Base-by-base conservation (phyloP, 805 yeast genomes). In the Candida silvicultrix region DNA sequence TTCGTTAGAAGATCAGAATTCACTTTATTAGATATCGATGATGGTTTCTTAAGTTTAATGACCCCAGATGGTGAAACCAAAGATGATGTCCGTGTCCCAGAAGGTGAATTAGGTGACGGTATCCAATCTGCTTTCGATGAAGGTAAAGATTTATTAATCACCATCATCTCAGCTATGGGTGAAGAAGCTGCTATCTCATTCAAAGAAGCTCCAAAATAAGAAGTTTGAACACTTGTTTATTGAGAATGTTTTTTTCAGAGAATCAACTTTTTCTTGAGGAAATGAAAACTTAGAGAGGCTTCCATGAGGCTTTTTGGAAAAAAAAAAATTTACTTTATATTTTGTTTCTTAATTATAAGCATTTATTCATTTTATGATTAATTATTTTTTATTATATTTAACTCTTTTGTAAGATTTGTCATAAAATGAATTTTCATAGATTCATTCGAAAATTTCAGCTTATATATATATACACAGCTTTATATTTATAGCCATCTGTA, bases 61-160 rank as follows among this genome's bases (percentile, higher is more conserved):
- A 86, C 89, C 81, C 67, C 73, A 66, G 98, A 94, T 61, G 99
- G 99, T 81, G 94, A 87, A 73, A 88, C 96, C 82, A 94, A 94
- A 86, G 99, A 92, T 72, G 99, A 94, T 70, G 98, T 94, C 74
- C 87, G 85, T 80, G 81, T 86, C 58, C 98, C 99, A 78, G 98
- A 94, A 57, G 96, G 96, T 68, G 98, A 94, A 70, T 76, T 94
- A 64, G 99, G 99, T 77, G 94, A 87, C 65, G 80, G 82, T 74
- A 69, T 94, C 71, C 94, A 87, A 78, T 65, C 85, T 56, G 96
- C 89, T 63, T 94, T 89, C 73, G 97, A 94, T 66, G 97, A 89
- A 55, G 98, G 97, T 75, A 94, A 92, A 83, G 99, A 94, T 71
- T 82, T 94, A 70, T 76, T 87, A 67, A 96, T 94, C 66, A 89